Base-by-base conservation (phyloP, 2,329 filamentous ascomycete genomes). In the Piedraia hortae region DNA sequence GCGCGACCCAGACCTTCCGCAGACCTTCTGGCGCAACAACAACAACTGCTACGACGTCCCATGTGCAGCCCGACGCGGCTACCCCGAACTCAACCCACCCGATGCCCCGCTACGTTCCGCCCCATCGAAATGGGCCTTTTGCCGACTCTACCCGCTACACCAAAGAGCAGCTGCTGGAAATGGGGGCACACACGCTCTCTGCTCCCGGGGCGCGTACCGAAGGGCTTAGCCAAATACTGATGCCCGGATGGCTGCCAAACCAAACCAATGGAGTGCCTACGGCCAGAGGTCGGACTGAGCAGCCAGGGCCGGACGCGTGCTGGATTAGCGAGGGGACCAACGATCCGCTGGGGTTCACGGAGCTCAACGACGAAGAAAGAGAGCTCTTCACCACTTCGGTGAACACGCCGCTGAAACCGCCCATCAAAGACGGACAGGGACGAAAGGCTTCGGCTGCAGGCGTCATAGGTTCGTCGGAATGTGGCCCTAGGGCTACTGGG, bases 381-480 rank as follows among this genome's bases (percentile, higher is more conserved):
- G 61, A 68, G 71, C 53, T 72, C 30, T 91, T 91, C 46, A 49
- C 64, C 22, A 62, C 61, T 22, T 85, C 88, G 31, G 78, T 97
- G 41, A 97, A 93, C 45, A 91, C 85, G 16, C 72, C 78, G 15
- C 54, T 91, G 34, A 93, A 93, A 47, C 71, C 74, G 5, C 73
- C 74, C 10, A 70, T 44, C 51, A 12, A 56, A 53, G 35, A 82
- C 74, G 50, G 64, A 49, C 45, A 56, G 45, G 28, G 56, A 43
- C 42, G 58, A 43, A 44, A 58, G 46, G 68, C 74, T 30, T 63
- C 58, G 22, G 58, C 56, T 26, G 53, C 57, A 10, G 56, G 53
- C 25, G 56, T 59, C 20, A 14, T 80, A 69, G 43, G n/a, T n/a
- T n/a, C n/a, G n/a, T n/a, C n/a, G n/a, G n/a, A n/a, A n/a, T n/a